Conservation (phyloP, 139 green algal species). For the Chlamydomonas asymmetrica region DNA sequence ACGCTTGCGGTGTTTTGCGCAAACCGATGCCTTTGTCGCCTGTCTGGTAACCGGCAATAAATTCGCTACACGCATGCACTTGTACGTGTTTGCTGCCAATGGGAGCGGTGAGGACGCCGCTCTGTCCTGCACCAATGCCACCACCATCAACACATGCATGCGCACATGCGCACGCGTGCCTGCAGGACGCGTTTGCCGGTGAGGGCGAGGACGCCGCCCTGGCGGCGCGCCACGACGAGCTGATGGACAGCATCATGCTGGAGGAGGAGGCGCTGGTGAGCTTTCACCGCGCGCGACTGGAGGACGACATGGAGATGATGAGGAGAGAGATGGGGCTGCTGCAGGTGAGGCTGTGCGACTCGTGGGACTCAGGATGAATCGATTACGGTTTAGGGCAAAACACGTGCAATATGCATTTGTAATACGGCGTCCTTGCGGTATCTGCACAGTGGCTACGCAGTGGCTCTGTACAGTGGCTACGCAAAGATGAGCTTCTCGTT, state of each 20-base stretch:
- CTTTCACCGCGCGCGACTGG: constrained; percentile 84
- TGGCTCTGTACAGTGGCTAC: too few relatives aligned
- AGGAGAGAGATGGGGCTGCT: constrained; percentile 62
- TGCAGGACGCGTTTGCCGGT: background rate
- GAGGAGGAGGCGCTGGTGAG: constrained; percentile 91
- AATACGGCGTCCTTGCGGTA: too few relatives aligned
- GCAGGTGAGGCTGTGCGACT: constrained; percentile 37
- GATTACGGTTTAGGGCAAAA: too few relatives aligned
- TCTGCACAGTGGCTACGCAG: too few relatives aligned
- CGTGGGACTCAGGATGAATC: too few relatives aligned
- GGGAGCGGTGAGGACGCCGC: background rate
- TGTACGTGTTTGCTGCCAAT: too few relatives aligned
- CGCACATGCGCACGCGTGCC: background rate
- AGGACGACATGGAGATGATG: constrained; percentile 85
- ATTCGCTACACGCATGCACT: too few relatives aligned
- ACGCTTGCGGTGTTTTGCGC: too few relatives aligned
- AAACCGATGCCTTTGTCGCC: too few relatives aligned
- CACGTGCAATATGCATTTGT: too few relatives aligned
- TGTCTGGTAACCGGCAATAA: too few relatives aligned
- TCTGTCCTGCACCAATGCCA: background rate
- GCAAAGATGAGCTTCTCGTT: too few relatives aligned
- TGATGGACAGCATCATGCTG: constrained; percentile 82
- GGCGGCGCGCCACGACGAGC: constrained; percentile 32
- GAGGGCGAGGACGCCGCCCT: constrained; percentile 7
- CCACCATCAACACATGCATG: background rate